Evolutionary conservation across 75 land plant species (phyloP), one percentile per base, ranked within the genome.

Genomic region (Sequoiadendron giganteum): DNA sequence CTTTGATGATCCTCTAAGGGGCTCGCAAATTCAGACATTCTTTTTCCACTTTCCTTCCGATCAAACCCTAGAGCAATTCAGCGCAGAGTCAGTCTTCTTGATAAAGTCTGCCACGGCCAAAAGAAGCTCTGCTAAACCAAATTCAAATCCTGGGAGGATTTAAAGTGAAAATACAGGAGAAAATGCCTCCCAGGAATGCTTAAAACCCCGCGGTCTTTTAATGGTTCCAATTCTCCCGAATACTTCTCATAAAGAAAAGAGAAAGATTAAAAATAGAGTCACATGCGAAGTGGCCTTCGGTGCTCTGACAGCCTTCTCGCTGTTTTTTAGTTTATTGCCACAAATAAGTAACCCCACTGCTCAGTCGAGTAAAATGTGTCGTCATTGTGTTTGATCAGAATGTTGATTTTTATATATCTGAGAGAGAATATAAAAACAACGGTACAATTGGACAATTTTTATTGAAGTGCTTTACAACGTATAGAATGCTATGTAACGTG

Each of bases 21-120:
- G 16, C 52, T 82, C 49, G 84, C 84, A 39, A 82, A 11, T 82
- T 82, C 84, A 45, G 49, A n/a, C 84, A 82, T 82, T 42, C 9
- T 34, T 32, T 34, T 34, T 75, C 72, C 3, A 32, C n/a, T 75
- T 75, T n/a, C 19, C 16, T 10, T 40, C 84, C 16, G 84, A 82
- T 45, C 84, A n/a, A 82, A 82, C 47, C 82, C 82, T 40, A 42
- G 42, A 2, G 9, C 42, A 42, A 82, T 82, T 47, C 7, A 28
- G 21, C 11, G 83, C n/a, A 43, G 11, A 21, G 18, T 43, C 21
- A n/a, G 54, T 21, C 14, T 47, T 82, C n/a, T 6, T 7, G 0
- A 5, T 25, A 25, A 21, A 65, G 70, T 28, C 70, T 28, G 28
- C 34, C 34, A 3, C 34, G 47, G 84, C 49, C 54, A 47, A 82